Base-by-base conservation (phyloP, 768 basidiomycete genomes). In the Myochromella boudieri region DNA sequence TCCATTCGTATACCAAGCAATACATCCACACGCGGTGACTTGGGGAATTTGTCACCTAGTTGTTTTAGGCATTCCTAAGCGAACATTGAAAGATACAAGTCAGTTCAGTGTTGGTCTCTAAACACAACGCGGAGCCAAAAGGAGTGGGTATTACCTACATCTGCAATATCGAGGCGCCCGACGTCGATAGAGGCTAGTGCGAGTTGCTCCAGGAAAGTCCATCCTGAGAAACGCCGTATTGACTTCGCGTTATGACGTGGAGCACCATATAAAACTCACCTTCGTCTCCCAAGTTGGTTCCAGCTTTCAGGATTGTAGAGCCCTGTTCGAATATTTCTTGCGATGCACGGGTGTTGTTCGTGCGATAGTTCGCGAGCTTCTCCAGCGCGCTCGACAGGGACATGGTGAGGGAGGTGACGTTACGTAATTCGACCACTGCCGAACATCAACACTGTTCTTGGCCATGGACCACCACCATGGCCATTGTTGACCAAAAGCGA, bases 1-100 rank as follows among this genome's bases (percentile, higher is more conserved):
- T 95, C 93, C 66, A 88, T 74, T 5, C 88, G 74, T 49, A 92
- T 83, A 1, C 94, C 93, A 20, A 78, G 74, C 17, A 97, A 77
- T 17, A 84, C 77, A 28, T 87, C 81, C 1, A 91, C 85, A 17
- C 94, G 81, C 15, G 88, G 86, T 1, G 92, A 94, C 22, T 69
- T 80, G 1, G 86, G 84, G 59, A 95, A 95, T 64, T 81, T 82
- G 42, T 75, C 68, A 14, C 68, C 60, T 15, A 95, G 75, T 48
- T 75, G 76, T 43, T 74, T 66, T 33, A 91, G 70, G 59, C 85
- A 87, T 61, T 74, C 69, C 87, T 90, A 60, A 27, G 37, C 5
- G 33, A 48, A 60, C 53, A 48, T 55, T 52, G 58, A 58, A 45
- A 62, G 63, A 50, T 55, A 60, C 56, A 55, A 58, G 60, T 46